A percentile compares a stretch with the other conserved stretches of the same genome.
Evolutionary conservation across 2,329 filamentous ascomycete genomes (phyloP).

Genomic region (Zymoseptoria tritici): DNA sequence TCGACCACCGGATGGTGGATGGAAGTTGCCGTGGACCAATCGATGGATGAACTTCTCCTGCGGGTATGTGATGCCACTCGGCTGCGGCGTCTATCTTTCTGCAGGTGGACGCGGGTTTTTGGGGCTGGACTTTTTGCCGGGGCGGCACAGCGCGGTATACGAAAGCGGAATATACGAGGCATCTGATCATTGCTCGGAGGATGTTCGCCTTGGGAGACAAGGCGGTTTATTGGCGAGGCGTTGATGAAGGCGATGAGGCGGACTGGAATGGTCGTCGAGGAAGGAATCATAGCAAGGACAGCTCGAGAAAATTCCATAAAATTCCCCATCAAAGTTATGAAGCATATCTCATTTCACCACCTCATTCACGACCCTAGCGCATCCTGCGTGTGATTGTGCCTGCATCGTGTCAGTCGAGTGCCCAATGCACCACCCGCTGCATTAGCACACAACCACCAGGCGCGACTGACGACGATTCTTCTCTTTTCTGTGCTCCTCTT

Average conservation of each 20-base stretch:
- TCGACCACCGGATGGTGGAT: neutral
- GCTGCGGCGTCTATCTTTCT: neutral
- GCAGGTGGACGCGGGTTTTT: neutral
- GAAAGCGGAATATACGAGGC: too few species aligned
- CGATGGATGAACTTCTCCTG: neutral
- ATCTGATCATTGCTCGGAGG: too few species aligned
- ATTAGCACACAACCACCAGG: neutral
- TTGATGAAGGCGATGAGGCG: too few species aligned
- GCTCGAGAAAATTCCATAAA: too few species aligned
- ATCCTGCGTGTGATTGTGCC: neutral
- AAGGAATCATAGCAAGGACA: neutral
- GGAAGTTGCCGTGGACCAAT: neutral
- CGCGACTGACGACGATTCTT: neutral
- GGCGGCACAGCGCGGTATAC: neutral
- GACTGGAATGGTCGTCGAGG: neutral
- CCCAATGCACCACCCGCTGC: neutral
- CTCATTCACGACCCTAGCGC: too few species aligned
- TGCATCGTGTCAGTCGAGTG: neutral
- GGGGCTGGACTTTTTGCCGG: neutral
- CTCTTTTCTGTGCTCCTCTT: neutral
- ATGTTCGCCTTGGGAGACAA: too few species aligned
- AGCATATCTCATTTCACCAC: neutral
- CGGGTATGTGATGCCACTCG: neutral
- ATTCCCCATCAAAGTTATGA: neutral
- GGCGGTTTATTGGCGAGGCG: too few species aligned